Percentiles rank a stretch among this genome's conserved stretches.
These are phyloP conservation scores for Pulveroboletus ravenelii DNA, from an alignment of 768 basidiomycete genomes.

Conservation along the genomic window DNA sequence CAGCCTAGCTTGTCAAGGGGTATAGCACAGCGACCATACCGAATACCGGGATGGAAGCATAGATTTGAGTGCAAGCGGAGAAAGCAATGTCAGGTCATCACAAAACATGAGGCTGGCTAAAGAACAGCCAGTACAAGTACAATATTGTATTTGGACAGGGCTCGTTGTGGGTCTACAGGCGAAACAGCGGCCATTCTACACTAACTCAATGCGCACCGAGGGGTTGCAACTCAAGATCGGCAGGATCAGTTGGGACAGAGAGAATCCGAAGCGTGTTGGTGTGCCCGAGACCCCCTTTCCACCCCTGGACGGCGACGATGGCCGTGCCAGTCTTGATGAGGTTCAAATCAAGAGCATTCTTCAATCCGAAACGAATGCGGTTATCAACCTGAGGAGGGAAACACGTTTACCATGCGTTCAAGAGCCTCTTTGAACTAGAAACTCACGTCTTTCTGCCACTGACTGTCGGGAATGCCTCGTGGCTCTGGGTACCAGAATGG, in stretches of 20 bases:
- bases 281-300: constrained; percentile 97
- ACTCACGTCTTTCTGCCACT: constrained; percentile 97
- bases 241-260: constrained; percentile 74
- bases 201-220: constrained; percentile 32
- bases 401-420: constrained; percentile 8
- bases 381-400: constrained; percentile 63
- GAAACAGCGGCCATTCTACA: constrained; percentile 7
- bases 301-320: constrained; percentile 96
- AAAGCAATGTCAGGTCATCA: no score
- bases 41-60: background rate
- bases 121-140: background rate
- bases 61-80: background rate
- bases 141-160: background rate
- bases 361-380: constrained; percentile 84
- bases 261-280: constrained; percentile 87
- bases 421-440: background rate
- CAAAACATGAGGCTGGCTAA: no score
- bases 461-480: constrained; percentile 78
- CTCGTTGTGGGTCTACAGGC: background rate
- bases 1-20: constrained; percentile 37
- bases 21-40: constrained; percentile 17
- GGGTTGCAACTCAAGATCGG: constrained; percentile 73
- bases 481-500: constrained; percentile 96
- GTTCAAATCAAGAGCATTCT: constrained; percentile 75
- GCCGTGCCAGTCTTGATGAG: constrained; percentile 87